Conservation (phyloP, 176 grass and related monocot genomes). For the Areca catechu region DNA sequence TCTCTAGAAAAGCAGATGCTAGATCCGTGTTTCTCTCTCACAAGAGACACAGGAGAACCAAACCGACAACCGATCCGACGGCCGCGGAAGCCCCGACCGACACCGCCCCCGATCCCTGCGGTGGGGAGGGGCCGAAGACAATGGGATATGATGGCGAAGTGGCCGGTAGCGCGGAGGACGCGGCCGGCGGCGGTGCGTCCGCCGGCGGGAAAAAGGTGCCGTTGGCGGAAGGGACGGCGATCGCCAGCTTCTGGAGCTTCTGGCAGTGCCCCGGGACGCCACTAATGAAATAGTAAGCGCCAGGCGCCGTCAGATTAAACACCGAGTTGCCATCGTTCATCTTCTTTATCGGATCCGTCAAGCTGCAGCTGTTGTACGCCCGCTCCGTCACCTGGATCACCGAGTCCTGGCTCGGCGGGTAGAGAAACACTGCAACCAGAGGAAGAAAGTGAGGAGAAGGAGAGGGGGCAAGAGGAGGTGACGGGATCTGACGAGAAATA, state of each 20-base stretch:
- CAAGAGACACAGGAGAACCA: not conserved
- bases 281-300: slow-evolving; percentile 56
- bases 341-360: slow-evolving; percentile 31
- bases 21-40: not conserved
- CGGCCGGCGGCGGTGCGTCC: not conserved
- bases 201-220: slow-evolving; percentile 43
- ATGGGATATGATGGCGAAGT: slow-evolving; percentile 10
- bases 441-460: not conserved
- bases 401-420: slow-evolving; percentile 53
- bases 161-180: slow-evolving; percentile 15
- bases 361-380: slow-evolving; percentile 51
- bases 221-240: slow-evolving; percentile 60
- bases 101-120: slow-evolving; percentile 3
- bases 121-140: slow-evolving; percentile 21
- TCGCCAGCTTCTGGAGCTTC: slow-evolving; percentile 63
- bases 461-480: too few species aligned
- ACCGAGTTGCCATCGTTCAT: slow-evolving; percentile 73
- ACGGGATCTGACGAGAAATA: not conserved
- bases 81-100: not conserved
- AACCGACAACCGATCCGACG: not conserved
- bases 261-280: slow-evolving; percentile 40
- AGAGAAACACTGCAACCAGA: slow-evolving; percentile 52
- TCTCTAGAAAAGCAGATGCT: too few species aligned
- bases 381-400: slow-evolving; percentile 45
- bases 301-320: slow-evolving; percentile 71